Evolutionary conservation across 73 alveolate species (phyloP).

Genomic region (Loxodes magnus): DNA sequence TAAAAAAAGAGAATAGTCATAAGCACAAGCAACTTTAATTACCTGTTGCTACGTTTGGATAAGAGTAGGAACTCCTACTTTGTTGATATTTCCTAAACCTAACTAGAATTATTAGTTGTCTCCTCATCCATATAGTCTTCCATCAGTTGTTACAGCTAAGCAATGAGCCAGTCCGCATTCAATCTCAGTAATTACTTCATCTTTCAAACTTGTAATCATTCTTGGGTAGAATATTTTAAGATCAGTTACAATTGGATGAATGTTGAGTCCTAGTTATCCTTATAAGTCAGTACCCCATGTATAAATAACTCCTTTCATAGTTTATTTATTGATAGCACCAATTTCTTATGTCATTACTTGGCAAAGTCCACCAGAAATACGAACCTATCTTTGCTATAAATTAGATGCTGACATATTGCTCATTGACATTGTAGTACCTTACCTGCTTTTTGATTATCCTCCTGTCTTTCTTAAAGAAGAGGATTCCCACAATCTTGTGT

Average conservation of each 20-base stretch:
- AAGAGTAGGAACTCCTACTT: slow-evolving; percentile 2
- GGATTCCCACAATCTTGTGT: no score
- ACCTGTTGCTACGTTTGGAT: slow-evolving; percentile 18
- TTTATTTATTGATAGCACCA: slow-evolving; percentile 12
- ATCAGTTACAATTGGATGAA: slow-evolving; percentile 11
- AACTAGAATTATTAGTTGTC: slow-evolving; percentile 43
- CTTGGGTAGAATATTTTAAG: slow-evolving; percentile 59
- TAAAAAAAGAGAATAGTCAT: slow-evolving; percentile 77
- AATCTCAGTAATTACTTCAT: slow-evolving; percentile 60
- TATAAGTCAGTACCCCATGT: slow-evolving; percentile 49
- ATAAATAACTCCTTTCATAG: slow-evolving; percentile 35
- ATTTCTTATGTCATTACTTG: slow-evolving; percentile 1
- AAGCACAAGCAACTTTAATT: slow-evolving; percentile 84
- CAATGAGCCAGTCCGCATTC: slow-evolving; percentile 89
- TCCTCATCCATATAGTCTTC: slow-evolving; percentile 82
- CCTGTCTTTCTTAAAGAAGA: no score
- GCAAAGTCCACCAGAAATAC: no score
- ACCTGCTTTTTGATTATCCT: no score
- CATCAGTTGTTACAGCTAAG: slow-evolving; percentile 59
- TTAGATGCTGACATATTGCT: no score
- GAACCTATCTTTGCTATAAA: no score
- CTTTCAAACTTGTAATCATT: slow-evolving; percentile 66
- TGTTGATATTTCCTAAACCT: slow-evolving; percentile 25
- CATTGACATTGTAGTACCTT: no score
- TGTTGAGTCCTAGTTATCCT: slow-evolving; percentile 55